Evolutionary conservation across 495 filamentous ascomycete genomes (phyloP).

Genomic region (Platismatia glauca): DNA sequence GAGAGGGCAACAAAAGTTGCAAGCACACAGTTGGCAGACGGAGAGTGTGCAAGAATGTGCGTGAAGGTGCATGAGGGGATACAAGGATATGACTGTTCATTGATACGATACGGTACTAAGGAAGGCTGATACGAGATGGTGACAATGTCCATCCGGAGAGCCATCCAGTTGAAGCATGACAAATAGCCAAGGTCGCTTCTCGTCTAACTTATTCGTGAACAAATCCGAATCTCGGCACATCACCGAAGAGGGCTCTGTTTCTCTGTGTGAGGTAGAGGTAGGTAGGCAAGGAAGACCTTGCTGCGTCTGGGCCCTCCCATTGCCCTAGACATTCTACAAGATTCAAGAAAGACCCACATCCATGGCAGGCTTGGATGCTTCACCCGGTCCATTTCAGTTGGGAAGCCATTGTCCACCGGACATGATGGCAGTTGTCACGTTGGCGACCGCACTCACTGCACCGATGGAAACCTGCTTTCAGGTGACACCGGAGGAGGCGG

Average conservation of each 20-base stretch:
- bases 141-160: neutral
- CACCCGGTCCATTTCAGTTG: neutral
- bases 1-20: neutral
- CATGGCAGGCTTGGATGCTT: neutral
- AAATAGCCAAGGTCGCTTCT: neutral
- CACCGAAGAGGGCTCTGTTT: neutral
- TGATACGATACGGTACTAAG: slow-evolving; percentile 4
- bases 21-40: neutral
- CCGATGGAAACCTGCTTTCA: neutral
- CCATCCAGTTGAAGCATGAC: neutral
- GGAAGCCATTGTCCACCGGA: neutral
- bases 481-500: neutral
- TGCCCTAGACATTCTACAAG: neutral
- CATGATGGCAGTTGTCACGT: neutral
- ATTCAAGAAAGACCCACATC: neutral
- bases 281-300: neutral
- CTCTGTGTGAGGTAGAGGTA: too few species aligned
- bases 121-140: slow-evolving; percentile 3
- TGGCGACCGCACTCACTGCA: neutral
- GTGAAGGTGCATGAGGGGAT: neutral
- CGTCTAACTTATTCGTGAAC: neutral
- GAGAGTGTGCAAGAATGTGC: neutral
- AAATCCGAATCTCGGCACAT: neutral
- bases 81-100: neutral
- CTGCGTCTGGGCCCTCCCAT: neutral